phyloP scores from a whole-genome alignment of 805 yeast genomes.

The Pichia nanzhaoensis region DNA sequence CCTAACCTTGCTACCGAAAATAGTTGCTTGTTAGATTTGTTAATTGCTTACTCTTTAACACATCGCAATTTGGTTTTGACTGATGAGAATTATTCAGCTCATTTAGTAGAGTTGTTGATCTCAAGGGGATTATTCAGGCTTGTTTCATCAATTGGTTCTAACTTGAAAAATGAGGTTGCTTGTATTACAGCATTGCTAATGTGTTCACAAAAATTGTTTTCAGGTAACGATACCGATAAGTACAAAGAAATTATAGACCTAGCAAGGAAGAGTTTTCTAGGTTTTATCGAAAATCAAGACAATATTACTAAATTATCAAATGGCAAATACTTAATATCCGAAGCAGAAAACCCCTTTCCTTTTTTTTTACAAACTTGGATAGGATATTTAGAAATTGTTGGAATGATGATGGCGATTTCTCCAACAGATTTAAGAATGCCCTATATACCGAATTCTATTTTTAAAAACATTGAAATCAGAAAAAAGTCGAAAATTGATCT shows the following conservation, averaged over 20 bases:
- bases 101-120: constrained; percentile 4
- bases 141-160: not conserved
- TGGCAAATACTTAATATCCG: constrained; percentile 6
- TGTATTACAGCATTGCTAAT: constrained; percentile 8
- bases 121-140: constrained; percentile 7
- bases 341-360: constrained; percentile 2
- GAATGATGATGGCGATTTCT: constrained; percentile 8
- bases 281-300: constrained; percentile 2
- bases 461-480: not conserved
- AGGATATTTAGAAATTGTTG: constrained; percentile 11
- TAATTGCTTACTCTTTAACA: constrained; percentile 42
- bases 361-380: constrained; percentile 10
- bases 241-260: constrained; percentile 8
- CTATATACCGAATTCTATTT: constrained; percentile 2
- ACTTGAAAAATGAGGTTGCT: constrained; percentile 1
- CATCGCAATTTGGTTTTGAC: constrained; percentile 25
- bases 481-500: constrained; percentile 40
- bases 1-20: constrained; percentile 59
- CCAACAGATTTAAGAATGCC: constrained; percentile 10
- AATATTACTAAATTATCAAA: constrained; percentile 1
- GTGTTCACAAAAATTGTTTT: constrained; percentile 10
- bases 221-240: constrained; percentile 3
- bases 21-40: constrained; percentile 46
- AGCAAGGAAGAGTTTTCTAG: constrained; percentile 3
- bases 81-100: constrained; percentile 6